Evolutionary conservation across 345 rosid genomes (phyloP).

Genomic region (Acer campestre): DNA sequence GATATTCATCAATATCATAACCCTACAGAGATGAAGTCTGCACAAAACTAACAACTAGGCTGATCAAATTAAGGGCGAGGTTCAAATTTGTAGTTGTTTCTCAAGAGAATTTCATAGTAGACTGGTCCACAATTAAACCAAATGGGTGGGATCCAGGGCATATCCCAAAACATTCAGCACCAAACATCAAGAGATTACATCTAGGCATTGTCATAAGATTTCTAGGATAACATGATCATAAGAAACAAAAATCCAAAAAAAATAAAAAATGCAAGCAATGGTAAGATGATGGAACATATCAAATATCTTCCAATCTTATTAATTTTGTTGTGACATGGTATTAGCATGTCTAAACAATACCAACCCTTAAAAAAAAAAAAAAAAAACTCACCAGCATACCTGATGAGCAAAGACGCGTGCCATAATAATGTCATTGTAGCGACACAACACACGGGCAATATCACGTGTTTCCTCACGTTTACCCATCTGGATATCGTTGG

Average conservation of each 20-base stretch:
- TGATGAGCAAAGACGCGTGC: constrained; percentile 98
- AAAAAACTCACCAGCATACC: constrained; percentile 82
- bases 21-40: background rate
- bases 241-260: background rate
- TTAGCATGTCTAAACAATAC: background rate
- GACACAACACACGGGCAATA: constrained; percentile 85
- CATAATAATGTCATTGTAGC: constrained; percentile 93
- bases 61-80: background rate
- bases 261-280: background rate
- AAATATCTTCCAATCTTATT: background rate
- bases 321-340: background rate
- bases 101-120: background rate
- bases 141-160: background rate
- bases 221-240: background rate
- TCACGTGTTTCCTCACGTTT: constrained; percentile 94
- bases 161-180: background rate
- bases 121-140: background rate
- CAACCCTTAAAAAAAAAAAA: constrained; percentile 24
- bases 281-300: background rate
- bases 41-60: background rate
- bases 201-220: background rate
- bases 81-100: background rate
- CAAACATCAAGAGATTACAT: constrained; percentile 1
- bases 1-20: background rate
- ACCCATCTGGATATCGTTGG: constrained; percentile 95